phyloP scores from a whole-genome alignment of 1,284 basidiomycete genomes.

The Ustanciosporium gigantosporum region DNA sequence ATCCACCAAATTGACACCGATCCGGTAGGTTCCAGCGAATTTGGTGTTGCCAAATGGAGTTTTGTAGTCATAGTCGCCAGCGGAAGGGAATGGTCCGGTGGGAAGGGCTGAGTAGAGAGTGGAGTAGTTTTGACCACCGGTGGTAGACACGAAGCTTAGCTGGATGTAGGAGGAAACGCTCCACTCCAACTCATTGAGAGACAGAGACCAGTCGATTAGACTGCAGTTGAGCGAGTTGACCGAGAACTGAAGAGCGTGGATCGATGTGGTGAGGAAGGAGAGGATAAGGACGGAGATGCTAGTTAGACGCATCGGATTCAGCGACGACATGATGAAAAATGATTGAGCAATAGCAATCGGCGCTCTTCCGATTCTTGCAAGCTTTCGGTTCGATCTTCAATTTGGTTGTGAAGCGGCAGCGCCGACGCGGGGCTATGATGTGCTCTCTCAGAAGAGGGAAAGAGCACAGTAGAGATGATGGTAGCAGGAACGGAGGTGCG shows the following conservation, averaged over 20 bases:
- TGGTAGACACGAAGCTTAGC: conserved; percentile 9
- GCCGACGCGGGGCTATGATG: no score
- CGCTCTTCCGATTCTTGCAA: no score
- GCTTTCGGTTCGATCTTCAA: no score
- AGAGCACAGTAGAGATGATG: no score
- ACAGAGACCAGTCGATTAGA: conserved; percentile 5
- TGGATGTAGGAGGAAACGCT: conserved; percentile 10
- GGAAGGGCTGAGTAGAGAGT: conserved; percentile 4
- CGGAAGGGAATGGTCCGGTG: conserved; percentile 5
- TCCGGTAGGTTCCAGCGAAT: conserved; percentile 5
- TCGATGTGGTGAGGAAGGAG: no score
- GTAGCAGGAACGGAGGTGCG: no score
- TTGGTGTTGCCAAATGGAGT: conserved; percentile 6
- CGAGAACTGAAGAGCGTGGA: not conserved
- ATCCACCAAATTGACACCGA: conserved; percentile 4
- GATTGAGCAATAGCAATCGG: no score
- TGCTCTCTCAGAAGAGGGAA: no score
- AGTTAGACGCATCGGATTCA: no score
- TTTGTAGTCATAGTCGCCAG: conserved; percentile 2
- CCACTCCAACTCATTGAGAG: conserved; percentile 16
- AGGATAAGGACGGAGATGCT: no score
- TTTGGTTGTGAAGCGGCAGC: no score
- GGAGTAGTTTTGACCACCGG: conserved; percentile 11
- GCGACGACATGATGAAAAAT: no score
- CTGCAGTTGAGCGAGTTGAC: conserved; percentile 14